Evolutionary conservation across 495 filamentous ascomycete species (phyloP), one percentile per base, ranked within the genome.

Genomic region (Penicillium herquei): DNA sequence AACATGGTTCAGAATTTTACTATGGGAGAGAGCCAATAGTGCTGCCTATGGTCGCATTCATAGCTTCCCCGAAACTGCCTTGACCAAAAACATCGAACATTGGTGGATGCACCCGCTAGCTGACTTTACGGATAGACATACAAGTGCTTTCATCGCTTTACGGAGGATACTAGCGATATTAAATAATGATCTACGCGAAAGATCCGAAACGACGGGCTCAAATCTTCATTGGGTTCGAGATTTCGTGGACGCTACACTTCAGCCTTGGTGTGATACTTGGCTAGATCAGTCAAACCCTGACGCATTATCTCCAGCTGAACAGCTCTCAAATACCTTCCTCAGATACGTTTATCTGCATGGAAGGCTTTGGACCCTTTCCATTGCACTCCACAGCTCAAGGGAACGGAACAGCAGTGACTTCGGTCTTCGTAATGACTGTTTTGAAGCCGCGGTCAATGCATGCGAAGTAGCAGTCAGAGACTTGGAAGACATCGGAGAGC

Each of bases 401-500:
- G 54, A 41, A 2, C n/a, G 44, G 4, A 54, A 35, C 6, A 31
- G 35, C 2, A 39, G 63, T 17, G 56, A 84, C 8, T 72, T 81
- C 43, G 63, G 73, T 32, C 65, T 83, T 49, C 71, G 65, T 6
- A 62, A 80, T 6, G 71, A 79, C 13, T 64, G 67, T 13, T 74
- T 79, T 21, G 62, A 72, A 6, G 60, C 70, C 14, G 71, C 77
- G 2, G 70, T 78, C 0, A 42, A 65, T 47, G 56, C 45, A 35
- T 67, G 64, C 17, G 67, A 67, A 46, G 16, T 61, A 1, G 62
- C 67, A 6, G 67, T 70, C 2, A 54, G 45, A 11, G 67, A 67
- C 33, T 35, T 70, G n/a, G 33, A 60, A 13, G 30, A 5, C 1
- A 57, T 62, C 0, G 65, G 62, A 16, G 65, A 70, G 13, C 64